Evolutionary conservation across 2,329 filamentous ascomycete genomes (phyloP), one percentile per base, ranked within the genome.

Genomic region (Pseudogymnoascus sp.): DNA sequence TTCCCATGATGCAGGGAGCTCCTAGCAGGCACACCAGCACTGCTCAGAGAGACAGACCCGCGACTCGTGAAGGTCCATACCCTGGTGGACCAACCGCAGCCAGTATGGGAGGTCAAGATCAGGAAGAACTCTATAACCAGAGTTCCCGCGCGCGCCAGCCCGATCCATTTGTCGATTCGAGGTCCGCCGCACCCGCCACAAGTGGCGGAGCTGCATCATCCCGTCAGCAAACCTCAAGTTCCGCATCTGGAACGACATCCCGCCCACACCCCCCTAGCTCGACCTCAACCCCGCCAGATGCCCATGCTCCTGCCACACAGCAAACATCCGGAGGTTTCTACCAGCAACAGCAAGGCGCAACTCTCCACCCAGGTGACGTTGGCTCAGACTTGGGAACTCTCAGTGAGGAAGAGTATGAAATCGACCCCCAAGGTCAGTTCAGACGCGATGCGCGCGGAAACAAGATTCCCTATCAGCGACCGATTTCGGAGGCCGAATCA

Each of bases 1-100:
- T 97, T 16, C 94, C 94, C 5, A 96, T 95, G 90, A 87, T 87
- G 53, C 87, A 89, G 68, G 87, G 87, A 8, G 80, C 86, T 11
- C 80, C 82, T 2, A 84, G 82, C 70, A 82, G 83, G 64, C 78
- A 81, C 60, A 74, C 75, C 61, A 82, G 77, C 67, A 74, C 76
- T 44, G 75, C 66, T 65, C 62, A 68, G 60, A 68, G 69, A 42
- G 70, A 77, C 53, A 73, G 75, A 18, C 78, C 80, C 12, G 75
- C 76, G 16, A 78, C 79, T 2, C 71, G 76, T 47, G 79, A 81
- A 65, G 77, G 75, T 12, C 73, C 77, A 4, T 78, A 77, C 64
- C 71, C 56, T 28, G 72, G 75, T 28, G 76, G 73, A 5, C 73
- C 73, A 12, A 38, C 63, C 33, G 18, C 59, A 18, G 59, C 33